phyloP scores from a whole-genome alignment of 192 early-diverging fungal species.

The Backusella liffmaniae region DNA sequence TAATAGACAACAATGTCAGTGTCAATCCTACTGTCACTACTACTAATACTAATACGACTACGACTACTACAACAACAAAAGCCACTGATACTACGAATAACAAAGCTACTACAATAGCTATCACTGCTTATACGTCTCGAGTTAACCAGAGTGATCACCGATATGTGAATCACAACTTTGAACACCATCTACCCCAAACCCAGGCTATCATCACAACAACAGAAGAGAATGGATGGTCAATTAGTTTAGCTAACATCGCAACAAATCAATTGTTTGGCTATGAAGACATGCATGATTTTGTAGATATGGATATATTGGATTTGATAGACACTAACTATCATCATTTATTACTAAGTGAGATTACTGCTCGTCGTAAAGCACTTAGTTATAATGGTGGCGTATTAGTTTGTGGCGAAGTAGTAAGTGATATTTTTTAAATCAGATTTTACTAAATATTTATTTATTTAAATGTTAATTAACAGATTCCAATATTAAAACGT shows the following conservation, averaged over 20 bases:
- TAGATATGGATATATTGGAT: constrained; percentile 14
- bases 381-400: constrained; percentile 13
- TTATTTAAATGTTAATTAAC: not conserved
- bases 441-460: not conserved
- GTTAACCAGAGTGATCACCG: not conserved
- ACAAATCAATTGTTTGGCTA: constrained; percentile 27
- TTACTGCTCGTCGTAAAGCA: not conserved
- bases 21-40: not conserved
- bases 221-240: constrained; percentile 33
- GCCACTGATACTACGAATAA: no score
- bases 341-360: not conserved
- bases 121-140: not conserved
- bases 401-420: constrained; percentile 32
- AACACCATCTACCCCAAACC: constrained; percentile 46
- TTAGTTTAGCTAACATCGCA: constrained; percentile 53
- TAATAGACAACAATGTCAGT: not conserved
- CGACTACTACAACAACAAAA: no score
- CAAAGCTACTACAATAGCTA: not conserved
- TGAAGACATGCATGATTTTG: not conserved
- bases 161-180: not conserved
- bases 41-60: not conserved
- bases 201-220: constrained; percentile 62
- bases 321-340: constrained; percentile 16
- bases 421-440: constrained; percentile 8
- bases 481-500: constrained; percentile 58